These are phyloP conservation scores for Apocynum venetum DNA, from an alignment of 257 asterid species.

Conservation along the genomic window DNA sequence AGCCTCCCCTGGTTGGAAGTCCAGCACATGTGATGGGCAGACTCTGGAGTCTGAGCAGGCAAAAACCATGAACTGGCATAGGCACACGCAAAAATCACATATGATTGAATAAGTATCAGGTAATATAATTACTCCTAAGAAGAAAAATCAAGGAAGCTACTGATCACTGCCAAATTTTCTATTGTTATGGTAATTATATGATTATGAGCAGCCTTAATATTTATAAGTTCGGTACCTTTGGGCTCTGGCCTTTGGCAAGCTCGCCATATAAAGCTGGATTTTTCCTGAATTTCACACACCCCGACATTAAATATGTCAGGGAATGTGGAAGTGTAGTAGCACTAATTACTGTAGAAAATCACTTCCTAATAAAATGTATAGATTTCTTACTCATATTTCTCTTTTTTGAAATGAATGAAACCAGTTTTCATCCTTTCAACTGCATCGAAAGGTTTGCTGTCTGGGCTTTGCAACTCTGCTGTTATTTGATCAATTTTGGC, in stretches of 20 bases:
- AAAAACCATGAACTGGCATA: constrained; percentile 73
- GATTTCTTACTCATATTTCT: constrained; percentile 73
- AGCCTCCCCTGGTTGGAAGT: constrained; percentile 89
- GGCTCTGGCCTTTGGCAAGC: constrained; percentile 89
- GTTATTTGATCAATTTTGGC: constrained; percentile 65
- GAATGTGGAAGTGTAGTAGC: neutral
- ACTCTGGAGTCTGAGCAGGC: constrained; percentile 96
- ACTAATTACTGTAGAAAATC: neutral
- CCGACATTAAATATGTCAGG: neutral
- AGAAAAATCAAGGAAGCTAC: neutral
- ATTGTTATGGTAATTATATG: too few relatives aligned
- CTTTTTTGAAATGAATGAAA: constrained; percentile 70
- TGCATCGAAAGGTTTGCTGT: constrained; percentile 34
- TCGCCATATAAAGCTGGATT: constrained; percentile 63
- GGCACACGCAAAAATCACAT: neutral
- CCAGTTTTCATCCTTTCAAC: constrained; percentile 73
- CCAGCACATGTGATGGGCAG: constrained; percentile 80
- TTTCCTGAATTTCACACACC: constrained; percentile 36
- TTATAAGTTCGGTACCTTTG: constrained; percentile 39
- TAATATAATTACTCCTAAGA: too few relatives aligned
- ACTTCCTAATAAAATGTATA: neutral
- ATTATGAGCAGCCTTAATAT: too few relatives aligned
- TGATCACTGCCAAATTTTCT: too few relatives aligned
- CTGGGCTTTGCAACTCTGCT: constrained; percentile 55
- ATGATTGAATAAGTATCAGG: too few relatives aligned